phyloP scores from a whole-genome alignment of 495 filamentous ascomycete genomes.

The Aspergillus olivimuriae region DNA sequence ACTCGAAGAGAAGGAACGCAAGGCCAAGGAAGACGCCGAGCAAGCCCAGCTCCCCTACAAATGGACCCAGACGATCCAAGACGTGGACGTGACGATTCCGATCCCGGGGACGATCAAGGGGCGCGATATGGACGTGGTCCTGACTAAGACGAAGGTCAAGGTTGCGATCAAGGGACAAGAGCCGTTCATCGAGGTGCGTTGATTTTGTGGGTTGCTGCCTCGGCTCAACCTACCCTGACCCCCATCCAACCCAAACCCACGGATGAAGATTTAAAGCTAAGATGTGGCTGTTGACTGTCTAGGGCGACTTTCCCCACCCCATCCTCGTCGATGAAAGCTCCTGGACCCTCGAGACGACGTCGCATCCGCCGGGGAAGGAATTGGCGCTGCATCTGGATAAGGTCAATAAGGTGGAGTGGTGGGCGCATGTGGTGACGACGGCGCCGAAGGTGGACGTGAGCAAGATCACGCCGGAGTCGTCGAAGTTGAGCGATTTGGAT shows the following conservation, averaged over 20 bases:
- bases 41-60: slow-evolving; percentile 93
- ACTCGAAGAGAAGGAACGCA: slow-evolving; percentile 57
- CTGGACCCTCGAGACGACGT: slow-evolving; percentile 78
- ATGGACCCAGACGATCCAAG: slow-evolving; percentile 93
- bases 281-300: slow-evolving; percentile 1
- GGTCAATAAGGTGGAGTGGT: slow-evolving; percentile 96
- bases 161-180: slow-evolving; percentile 86
- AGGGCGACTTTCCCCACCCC: slow-evolving; percentile 81
- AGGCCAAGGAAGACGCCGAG: slow-evolving; percentile 74
- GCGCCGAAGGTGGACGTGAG: slow-evolving; percentile 84
- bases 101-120: slow-evolving; percentile 76
- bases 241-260: neutral
- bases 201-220: neutral
- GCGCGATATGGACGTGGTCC: slow-evolving; percentile 74
- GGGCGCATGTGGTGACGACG: slow-evolving; percentile 78
- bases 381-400: slow-evolving; percentile 92
- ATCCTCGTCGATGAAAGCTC: slow-evolving; percentile 81
- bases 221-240: neutral
- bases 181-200: slow-evolving; percentile 71
- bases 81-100: slow-evolving; percentile 73
- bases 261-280: neutral
- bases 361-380: slow-evolving; percentile 58
- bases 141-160: slow-evolving; percentile 72
- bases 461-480: slow-evolving; percentile 91
- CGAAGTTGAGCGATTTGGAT: slow-evolving; percentile 83